Evolutionary conservation across 2,329 filamentous ascomycete genomes (phyloP).

Genomic region (Incumbomyces lentus): DNA sequence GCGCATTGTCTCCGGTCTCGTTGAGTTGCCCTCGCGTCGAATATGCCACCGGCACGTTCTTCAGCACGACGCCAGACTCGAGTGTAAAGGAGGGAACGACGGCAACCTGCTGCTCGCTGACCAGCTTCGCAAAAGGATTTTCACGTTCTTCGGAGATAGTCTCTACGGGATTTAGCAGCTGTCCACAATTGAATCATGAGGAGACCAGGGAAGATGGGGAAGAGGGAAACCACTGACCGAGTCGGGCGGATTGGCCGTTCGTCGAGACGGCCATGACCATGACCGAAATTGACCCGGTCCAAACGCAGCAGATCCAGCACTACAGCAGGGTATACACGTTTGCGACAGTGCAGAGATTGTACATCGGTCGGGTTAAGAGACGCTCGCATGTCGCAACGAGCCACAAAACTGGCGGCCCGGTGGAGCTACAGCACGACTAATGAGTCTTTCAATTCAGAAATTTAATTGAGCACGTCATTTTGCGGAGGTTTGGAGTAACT

Average conservation of each 20-base stretch:
- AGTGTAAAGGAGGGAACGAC: slow-evolving; percentile 83
- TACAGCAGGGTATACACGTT: too few species aligned
- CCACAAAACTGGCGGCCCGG: too few species aligned
- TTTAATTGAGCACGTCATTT: too few species aligned
- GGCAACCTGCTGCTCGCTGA: slow-evolving; percentile 78
- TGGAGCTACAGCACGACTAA: too few species aligned
- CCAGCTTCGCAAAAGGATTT: slow-evolving; percentile 79
- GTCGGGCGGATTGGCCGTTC: slow-evolving; percentile 4
- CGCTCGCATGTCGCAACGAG: too few species aligned
- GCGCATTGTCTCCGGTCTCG: slow-evolving; percentile 47
- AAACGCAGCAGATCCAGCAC: too few species aligned
- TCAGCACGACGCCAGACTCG: slow-evolving; percentile 76
- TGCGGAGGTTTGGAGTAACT: too few species aligned
- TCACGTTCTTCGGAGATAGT: slow-evolving; percentile 59
- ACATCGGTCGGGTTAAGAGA: too few species aligned
- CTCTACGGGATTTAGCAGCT: slow-evolving; percentile 48
- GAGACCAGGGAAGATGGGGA: slow-evolving; percentile 7
- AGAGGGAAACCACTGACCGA: slow-evolving; percentile 35
- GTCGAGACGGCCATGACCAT: background rate
- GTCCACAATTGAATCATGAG: slow-evolving; percentile 16
- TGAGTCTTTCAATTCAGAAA: too few species aligned
- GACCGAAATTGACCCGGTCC: too few species aligned
- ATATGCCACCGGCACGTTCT: slow-evolving; percentile 61
- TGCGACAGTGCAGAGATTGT: too few species aligned
- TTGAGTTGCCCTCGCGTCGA: slow-evolving; percentile 52